A percentile compares a stretch with the other conserved stretches of the same genome.
These are phyloP conservation scores for Xylariales sp. DNA, from an alignment of 2,329 filamentous ascomycete genomes.

Conservation along the genomic window DNA sequence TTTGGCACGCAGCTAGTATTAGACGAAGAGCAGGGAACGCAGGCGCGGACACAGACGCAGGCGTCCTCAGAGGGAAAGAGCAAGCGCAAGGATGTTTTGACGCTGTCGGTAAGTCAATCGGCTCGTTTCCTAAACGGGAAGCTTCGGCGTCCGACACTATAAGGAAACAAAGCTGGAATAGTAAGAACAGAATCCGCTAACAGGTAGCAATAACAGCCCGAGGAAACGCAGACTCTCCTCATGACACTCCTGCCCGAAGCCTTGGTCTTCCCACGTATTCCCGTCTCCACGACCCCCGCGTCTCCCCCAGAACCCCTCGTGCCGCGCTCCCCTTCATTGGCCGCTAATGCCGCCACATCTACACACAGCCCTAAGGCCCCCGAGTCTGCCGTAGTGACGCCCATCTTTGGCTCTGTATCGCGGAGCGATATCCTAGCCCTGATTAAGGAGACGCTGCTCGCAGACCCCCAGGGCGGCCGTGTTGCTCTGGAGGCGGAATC, in stretches of 20 bases:
- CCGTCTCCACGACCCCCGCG: slow-evolving; percentile 27
- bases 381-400: slow-evolving; percentile 32
- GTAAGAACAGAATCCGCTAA: slow-evolving; percentile 20
- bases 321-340: slow-evolving; percentile 47
- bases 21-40: slow-evolving; percentile 28
- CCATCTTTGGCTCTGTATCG: slow-evolving; percentile 60
- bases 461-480: slow-evolving; percentile 50
- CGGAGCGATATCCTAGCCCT: slow-evolving; percentile 51
- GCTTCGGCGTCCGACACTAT: not conserved
- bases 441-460: slow-evolving; percentile 52
- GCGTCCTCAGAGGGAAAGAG: slow-evolving; percentile 24
- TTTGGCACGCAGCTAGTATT: slow-evolving; percentile 45
- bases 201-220: slow-evolving; percentile 49
- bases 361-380: slow-evolving; percentile 34
- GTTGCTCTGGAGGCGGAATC: slow-evolving; percentile 52
- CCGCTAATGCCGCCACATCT: slow-evolving; percentile 44
- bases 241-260: slow-evolving; percentile 51
- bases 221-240: slow-evolving; percentile 52
- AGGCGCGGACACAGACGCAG: not conserved
- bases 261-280: slow-evolving; percentile 54
- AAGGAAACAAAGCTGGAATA: slow-evolving; percentile 19
- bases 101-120: slow-evolving; percentile 42
- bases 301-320: slow-evolving; percentile 32
- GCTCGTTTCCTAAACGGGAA: not conserved
- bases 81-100: slow-evolving; percentile 45